Conservation (phyloP, 129 eudicot genomes). For the Lonicera japonica region DNA sequence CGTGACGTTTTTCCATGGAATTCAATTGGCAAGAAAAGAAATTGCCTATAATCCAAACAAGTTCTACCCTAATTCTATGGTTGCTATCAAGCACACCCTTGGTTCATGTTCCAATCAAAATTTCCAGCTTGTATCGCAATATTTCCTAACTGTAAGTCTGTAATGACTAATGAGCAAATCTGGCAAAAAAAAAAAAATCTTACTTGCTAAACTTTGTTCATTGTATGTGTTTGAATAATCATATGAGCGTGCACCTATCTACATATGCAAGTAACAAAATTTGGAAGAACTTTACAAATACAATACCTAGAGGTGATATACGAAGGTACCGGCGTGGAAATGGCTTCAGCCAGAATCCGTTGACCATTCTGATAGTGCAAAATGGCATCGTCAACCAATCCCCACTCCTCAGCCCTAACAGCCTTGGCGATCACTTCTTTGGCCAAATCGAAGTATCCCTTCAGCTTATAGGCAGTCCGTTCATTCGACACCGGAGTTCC, state of each 20-base stretch:
- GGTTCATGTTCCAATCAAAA: too few species aligned
- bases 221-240: too few species aligned
- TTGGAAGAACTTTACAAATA: not conserved
- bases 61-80: too few species aligned
- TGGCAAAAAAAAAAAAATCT: too few species aligned
- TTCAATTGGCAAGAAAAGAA: too few species aligned
- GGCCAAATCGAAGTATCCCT: constrained; percentile 85
- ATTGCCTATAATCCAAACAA: too few species aligned
- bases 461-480: constrained; percentile 72
- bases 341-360: constrained; percentile 63
- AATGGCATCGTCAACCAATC: constrained; percentile 70
- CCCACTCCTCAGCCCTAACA: constrained; percentile 98
- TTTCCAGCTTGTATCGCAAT: not conserved
- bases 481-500: constrained; percentile 47
- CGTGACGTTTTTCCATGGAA: too few species aligned
- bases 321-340: constrained; percentile 79
- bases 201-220: too few species aligned
- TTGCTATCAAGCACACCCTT: too few species aligned
- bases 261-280: not conserved
- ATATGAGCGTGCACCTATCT: not conserved
- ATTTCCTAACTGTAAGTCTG: not conserved
- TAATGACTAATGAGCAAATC: not conserved
- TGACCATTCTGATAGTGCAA: constrained; percentile 60
- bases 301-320: constrained; percentile 66
- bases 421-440: constrained; percentile 82